Evolutionary conservation across 1,284 basidiomycete species (phyloP).

Genomic region (Entoloma clypeatum): DNA sequence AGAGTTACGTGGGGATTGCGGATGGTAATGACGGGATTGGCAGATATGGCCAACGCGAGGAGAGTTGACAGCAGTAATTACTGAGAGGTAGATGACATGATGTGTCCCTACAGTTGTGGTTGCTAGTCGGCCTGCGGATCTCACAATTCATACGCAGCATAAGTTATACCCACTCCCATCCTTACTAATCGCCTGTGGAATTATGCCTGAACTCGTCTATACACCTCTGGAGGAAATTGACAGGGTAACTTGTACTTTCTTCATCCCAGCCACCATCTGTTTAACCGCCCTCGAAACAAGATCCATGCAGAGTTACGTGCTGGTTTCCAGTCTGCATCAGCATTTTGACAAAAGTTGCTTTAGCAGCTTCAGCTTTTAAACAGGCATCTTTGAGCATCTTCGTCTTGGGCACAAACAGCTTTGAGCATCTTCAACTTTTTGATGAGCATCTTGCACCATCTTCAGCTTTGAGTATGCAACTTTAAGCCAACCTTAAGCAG

Average conservation of each 20-base stretch:
- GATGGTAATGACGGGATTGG: conserved; percentile 43
- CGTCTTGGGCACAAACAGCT: too few relatives aligned
- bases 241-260: conserved; percentile 19
- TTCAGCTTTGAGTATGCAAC: too few relatives aligned
- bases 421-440: too few relatives aligned
- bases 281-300: conserved; percentile 29
- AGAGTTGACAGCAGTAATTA: conserved; percentile 42
- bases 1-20: conserved; percentile 41
- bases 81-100: too few relatives aligned
- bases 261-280: background rate
- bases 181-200: background rate
- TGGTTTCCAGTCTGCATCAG: conserved; percentile 52
- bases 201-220: conserved; percentile 20
- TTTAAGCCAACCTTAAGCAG: too few relatives aligned
- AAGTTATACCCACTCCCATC: background rate
- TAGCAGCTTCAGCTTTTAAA: too few relatives aligned
- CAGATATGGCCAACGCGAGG: conserved; percentile 40
- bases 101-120: too few relatives aligned
- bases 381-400: too few relatives aligned
- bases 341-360: too few relatives aligned
- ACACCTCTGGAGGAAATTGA: conserved; percentile 38
- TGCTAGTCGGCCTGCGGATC: too few relatives aligned
- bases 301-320: conserved; percentile 48
- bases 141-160: too few relatives aligned
- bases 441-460: too few relatives aligned